phyloP scores from a whole-genome alignment of 371 early-diverging fungal genomes.

The Rhizopus arrhizus region DNA sequence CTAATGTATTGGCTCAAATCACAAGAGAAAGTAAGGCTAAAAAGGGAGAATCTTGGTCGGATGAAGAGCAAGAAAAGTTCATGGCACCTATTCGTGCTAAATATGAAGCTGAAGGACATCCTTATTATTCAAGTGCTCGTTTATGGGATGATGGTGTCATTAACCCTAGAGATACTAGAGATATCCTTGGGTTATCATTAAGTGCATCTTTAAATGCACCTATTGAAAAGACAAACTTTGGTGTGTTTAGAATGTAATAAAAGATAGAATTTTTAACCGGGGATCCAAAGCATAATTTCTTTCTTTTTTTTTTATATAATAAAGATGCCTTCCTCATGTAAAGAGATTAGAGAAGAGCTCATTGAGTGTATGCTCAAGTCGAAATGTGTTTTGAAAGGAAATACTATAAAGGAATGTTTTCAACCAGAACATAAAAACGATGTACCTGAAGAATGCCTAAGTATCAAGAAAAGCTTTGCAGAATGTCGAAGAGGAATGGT shows the following conservation, averaged over 20 bases:
- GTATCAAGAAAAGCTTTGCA: conserved; percentile 67
- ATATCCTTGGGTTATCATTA: conserved; percentile 84
- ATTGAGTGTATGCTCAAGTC: conserved; percentile 76
- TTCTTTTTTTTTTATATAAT: neutral
- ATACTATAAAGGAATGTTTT: conserved; percentile 68
- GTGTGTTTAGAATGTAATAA: conserved; percentile 95
- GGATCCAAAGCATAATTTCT: neutral
- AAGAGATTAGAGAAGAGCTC: conserved; percentile 70
- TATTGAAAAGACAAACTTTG: conserved; percentile 80
- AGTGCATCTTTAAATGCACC: conserved; percentile 84
- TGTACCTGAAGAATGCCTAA: conserved; percentile 66
- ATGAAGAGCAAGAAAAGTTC: conserved; percentile 76
- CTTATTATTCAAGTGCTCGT: conserved; percentile 87
- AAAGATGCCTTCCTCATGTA: conserved; percentile 66
- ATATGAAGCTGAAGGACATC: conserved; percentile 95
- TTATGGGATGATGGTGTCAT: conserved; percentile 98
- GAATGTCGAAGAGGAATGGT: conserved; percentile 76
- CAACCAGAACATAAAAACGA: conserved; percentile 60
- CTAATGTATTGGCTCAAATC: conserved; percentile 91
- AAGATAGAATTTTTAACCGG: conserved; percentile 1
- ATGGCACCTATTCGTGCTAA: conserved; percentile 84
- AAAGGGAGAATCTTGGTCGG: conserved; percentile 77
- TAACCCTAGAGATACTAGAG: conserved; percentile 88
- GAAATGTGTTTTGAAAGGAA: conserved; percentile 68
- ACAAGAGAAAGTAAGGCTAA: conserved; percentile 84